These are phyloP conservation scores for Circinella minor DNA, from an alignment of 371 early-diverging fungal species.

Conservation along the genomic window DNA sequence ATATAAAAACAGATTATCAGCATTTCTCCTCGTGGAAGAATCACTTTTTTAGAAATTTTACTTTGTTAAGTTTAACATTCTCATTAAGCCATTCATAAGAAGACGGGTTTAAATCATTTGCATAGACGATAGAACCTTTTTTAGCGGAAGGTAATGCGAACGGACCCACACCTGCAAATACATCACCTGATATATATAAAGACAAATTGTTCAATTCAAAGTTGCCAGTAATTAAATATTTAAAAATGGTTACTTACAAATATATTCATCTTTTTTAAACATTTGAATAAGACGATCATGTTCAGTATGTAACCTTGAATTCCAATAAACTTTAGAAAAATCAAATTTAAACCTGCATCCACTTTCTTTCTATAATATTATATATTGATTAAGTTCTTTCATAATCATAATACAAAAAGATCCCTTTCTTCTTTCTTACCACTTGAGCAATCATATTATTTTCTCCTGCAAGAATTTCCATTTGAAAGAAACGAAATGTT, in stretches of 20 bases:
- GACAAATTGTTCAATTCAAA: no score
- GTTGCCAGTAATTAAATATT: no score
- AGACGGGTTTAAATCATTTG: constrained; percentile 97
- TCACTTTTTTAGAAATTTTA: constrained; percentile 24
- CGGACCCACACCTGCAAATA: constrained; percentile 99
- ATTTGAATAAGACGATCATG: constrained; percentile 87
- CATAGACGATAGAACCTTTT: constrained; percentile 86
- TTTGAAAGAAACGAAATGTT: constrained; percentile 94
- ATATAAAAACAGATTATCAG: no score
- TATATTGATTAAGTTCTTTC: no score
- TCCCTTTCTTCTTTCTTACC: constrained; percentile 42
- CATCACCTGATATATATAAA: constrained; percentile 66
- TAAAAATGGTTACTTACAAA: constrained; percentile 59
- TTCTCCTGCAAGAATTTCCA: constrained; percentile 96
- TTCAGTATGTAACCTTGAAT: constrained; percentile 96
- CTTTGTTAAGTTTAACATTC: constrained; percentile 88
- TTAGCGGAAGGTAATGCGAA: constrained; percentile 97
- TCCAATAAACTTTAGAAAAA: constrained; percentile 99
- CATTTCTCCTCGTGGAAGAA: neutral
- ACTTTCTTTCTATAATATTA: constrained; percentile 76
- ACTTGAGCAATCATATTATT: constrained; percentile 86
- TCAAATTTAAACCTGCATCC: constrained; percentile 93
- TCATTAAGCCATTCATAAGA: constrained; percentile 83
- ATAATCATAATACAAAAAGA: no score
- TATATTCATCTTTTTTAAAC: constrained; percentile 76